Evolutionary conservation across 495 filamentous ascomycete genomes (phyloP), one percentile per base, ranked within the genome.

Genomic region (Penicillium soppii): DNA sequence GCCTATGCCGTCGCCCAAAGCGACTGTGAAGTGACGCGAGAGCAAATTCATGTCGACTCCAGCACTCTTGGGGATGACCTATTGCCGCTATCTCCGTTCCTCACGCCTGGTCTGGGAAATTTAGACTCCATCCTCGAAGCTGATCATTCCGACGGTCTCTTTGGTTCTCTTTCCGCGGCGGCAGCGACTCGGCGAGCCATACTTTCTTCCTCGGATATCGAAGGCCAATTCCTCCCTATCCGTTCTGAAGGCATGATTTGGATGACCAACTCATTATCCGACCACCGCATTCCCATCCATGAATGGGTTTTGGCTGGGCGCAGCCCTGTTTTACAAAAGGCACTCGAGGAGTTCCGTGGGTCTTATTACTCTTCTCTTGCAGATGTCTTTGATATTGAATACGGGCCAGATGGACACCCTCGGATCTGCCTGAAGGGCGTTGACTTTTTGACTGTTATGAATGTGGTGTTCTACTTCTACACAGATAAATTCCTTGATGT

Each of bases 1-100:
- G 88, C 90, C 6, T 97, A 88, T 75, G 88, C 91, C 16, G 94
- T 90, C 3, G 79, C 95, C 29, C 88, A 94, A 17, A 86, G 84
- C 53, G 94, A 97, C 47, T 89, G 83, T 52, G 85, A 94, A 59
- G 81, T 97, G 15, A 87, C 90, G 49, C 82, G 79, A 54, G 84
- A 87, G 29, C 87, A 92, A 41, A 75, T 96, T 23, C 66, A 68
- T 6, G 75, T 95, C 38, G 76, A 82, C 23, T 72, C 74, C 13
- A 82, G 78, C 30, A 79, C 70, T 4, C 69, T 97, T 15, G 90
- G 88, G 89, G 74, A 84, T 36, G 90, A 95, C 61, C 46, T 95
- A 7, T 72, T 81, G 23, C 76, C 82, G 2, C 68, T 96, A 19
- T 79, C 90, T 20, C 82, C 85, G 12, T 83, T 95, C 33, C 29